Base-by-base conservation (phyloP, 2,329 filamentous ascomycete species). In the Claviceps quebecensis region DNA sequence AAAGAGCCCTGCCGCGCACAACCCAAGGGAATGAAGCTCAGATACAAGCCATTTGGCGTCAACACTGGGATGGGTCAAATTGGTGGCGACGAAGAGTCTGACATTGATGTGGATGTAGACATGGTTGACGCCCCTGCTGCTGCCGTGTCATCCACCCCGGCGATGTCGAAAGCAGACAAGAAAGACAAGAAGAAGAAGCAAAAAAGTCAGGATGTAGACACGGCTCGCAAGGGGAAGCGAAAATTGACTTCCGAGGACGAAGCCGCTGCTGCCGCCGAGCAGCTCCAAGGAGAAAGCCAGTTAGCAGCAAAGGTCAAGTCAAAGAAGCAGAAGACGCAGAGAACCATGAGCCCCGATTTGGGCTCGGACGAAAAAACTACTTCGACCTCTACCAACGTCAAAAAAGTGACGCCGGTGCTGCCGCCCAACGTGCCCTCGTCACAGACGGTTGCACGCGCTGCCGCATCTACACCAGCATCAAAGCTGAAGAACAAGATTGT, bases 11-110 rank as follows among this genome's bases (percentile, higher is more conserved):
- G 79, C 47, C 77, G 82, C 53, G 71, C 77, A 45, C 86, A 89
- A 63, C 84, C 86, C 1, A 73, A 76, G 59, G 83, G 80, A 6
- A 68, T 90, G 50, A 80, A 75, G 59, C 76, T 81, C 65, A 78
- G 84, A 37, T 88, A 78, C 65, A 75, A 75, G 50, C 84, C 85
- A 1, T 76, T 84, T 45, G 85, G 85, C 29, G 71, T 78, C 44
- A 60, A 59, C 53, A 61, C 58, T 22, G 53, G 63, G 34, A 59
- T 63, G 57, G 62, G 59, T 45, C 62, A 55, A 14, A 74, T 74
- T 56, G 72, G 72, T 11, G 50, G 39, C n/a, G 71, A 70, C 26
- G 66, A 58, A 0, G 55, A 58, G 1, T 58, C 75, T 60, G 72
- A 72, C 19, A 65, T 63, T 13, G 71, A 74, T 16, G 69, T 67